phyloP scores from a whole-genome alignment of 805 yeast species.

The Cyberlindnera suaveolens region DNA sequence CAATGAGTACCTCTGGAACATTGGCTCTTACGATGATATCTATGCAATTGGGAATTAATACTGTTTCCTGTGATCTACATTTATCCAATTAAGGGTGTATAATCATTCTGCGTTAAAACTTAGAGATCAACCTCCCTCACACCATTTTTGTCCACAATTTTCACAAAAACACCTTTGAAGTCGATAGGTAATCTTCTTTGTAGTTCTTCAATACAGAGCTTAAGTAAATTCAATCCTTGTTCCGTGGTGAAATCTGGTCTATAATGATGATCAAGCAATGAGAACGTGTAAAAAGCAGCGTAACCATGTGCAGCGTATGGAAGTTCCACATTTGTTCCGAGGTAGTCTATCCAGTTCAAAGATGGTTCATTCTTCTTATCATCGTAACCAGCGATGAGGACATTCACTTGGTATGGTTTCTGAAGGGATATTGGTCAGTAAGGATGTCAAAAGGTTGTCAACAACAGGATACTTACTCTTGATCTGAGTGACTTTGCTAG shows the following conservation, averaged over 20 bases:
- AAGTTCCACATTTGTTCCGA: slow-evolving; percentile 84
- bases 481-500: slow-evolving; percentile 85
- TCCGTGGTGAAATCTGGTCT: slow-evolving; percentile 65
- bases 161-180: slow-evolving; percentile 78
- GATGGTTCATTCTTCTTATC: slow-evolving; percentile 50
- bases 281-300: slow-evolving; percentile 92
- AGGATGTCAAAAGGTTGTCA: background rate
- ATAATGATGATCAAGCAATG: slow-evolving; percentile 87
- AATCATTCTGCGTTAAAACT: background rate
- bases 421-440: slow-evolving; percentile 10
- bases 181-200: slow-evolving; percentile 85
- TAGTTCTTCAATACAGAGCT: slow-evolving; percentile 71
- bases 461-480: slow-evolving; percentile 34
- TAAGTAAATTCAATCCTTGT: slow-evolving; percentile 73
- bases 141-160: slow-evolving; percentile 61
- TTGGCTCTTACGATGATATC: slow-evolving; percentile 14
- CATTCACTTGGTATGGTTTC: slow-evolving; percentile 92
- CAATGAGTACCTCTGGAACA: slow-evolving; percentile 14
- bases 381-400: slow-evolving; percentile 83
- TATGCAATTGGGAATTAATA: background rate
- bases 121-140: slow-evolving; percentile 34
- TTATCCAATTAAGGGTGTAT: background rate
- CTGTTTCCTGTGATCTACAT: background rate
- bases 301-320: slow-evolving; percentile 99
- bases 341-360: slow-evolving; percentile 85